Percentiles rank a stretch among this genome's conserved stretches.
Evolutionary conservation across 2,329 filamentous ascomycete genomes (phyloP).

Genomic region (Aspergillus novoparasiticus): DNA sequence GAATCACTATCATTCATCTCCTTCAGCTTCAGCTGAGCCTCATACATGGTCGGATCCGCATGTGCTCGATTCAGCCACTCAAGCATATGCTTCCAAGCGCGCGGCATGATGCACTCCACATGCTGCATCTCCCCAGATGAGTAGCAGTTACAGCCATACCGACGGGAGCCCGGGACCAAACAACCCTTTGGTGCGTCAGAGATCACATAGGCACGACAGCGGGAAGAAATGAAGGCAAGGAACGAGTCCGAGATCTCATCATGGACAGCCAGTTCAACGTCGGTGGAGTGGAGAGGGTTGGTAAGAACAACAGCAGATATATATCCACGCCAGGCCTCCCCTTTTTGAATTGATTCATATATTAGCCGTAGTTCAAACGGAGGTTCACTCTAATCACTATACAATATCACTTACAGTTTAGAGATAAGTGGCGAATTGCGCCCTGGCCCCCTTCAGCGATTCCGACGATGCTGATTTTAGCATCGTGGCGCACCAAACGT

Average conservation of each 20-base stretch:
- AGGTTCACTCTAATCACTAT: background rate
- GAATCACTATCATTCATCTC: conserved; percentile 15
- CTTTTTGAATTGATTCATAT: conserved; percentile 25
- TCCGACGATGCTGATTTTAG: conserved; percentile 70
- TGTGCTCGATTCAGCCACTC: conserved; percentile 64
- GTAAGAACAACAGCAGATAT: conserved; percentile 45
- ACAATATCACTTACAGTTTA: conserved; percentile 50
- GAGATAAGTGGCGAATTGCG: conserved; percentile 61
- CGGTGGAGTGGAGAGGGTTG: conserved; percentile 39
- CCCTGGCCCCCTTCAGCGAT: conserved; percentile 67
- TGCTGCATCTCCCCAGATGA: conserved; percentile 65
- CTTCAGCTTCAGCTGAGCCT: conserved; percentile 36
- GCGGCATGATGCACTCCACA: conserved; percentile 65
- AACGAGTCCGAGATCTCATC: conserved; percentile 20
- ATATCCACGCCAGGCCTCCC: conserved; percentile 41
- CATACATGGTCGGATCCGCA: conserved; percentile 43
- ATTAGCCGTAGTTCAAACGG: background rate
- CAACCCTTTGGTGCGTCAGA: conserved; percentile 55
- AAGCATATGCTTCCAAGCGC: conserved; percentile 57
- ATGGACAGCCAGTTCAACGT: conserved; percentile 28
- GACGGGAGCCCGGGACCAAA: conserved; percentile 56
- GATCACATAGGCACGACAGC: conserved; percentile 63
- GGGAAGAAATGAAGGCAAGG: conserved; percentile 48
- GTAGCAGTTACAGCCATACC: conserved; percentile 68
- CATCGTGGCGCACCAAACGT: conserved; percentile 49